phyloP scores from a whole-genome alignment of 306 rosid genomes.

The Malus domestica region DNA sequence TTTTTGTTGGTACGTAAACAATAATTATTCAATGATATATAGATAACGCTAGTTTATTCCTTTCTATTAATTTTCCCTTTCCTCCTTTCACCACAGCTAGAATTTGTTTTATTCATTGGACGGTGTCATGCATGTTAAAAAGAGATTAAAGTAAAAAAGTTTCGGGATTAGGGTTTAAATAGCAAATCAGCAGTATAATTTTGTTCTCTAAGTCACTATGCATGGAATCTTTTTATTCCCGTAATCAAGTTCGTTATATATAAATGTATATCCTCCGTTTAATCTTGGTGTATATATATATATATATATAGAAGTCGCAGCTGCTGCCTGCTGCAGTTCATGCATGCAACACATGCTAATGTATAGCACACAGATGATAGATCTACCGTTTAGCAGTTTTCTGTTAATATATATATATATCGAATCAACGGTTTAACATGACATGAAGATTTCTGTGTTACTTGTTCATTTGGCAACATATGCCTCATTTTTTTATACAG shows the following conservation, averaged over 20 bases:
- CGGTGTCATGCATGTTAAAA: background rate
- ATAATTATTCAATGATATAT: background rate
- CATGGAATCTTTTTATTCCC: background rate
- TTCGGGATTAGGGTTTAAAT: background rate
- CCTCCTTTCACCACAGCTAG: background rate
- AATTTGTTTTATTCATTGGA: background rate
- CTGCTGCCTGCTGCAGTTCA: background rate
- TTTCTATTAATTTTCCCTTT: background rate
- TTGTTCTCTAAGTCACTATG: background rate
- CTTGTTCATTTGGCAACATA: background rate
- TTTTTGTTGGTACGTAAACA: background rate
- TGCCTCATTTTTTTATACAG: background rate
- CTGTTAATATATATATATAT: background rate
- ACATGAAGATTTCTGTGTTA: background rate
- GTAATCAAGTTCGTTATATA: background rate
- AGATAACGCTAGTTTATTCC: background rate
- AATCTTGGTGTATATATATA: background rate
- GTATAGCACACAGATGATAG: background rate
- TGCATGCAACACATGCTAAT: background rate
- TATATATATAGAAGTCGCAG: too few relatives aligned
- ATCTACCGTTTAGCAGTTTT: background rate
- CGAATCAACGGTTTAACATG: background rate
- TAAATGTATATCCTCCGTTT: background rate
- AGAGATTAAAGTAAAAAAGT: background rate
- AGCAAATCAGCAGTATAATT: background rate